These are phyloP conservation scores for Beta lomatogona DNA, from an alignment of 179 eudicot genomes.

Conservation along the genomic window DNA sequence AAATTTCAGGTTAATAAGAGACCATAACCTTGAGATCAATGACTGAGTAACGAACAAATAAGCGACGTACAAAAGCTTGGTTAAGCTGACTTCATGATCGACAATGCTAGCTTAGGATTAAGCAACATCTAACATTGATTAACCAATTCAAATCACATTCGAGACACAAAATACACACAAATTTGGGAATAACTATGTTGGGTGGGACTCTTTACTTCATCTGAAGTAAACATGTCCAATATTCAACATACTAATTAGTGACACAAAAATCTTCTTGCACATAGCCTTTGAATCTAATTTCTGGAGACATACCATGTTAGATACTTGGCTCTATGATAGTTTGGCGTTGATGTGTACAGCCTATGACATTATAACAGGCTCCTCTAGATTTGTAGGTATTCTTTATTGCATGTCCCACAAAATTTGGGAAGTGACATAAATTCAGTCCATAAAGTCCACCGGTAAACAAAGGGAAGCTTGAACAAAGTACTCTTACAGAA, in stretches of 20 bases:
- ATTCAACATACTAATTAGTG: background rate
- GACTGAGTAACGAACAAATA: no score
- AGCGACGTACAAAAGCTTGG: no score
- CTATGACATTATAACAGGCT: conserved; percentile 14
- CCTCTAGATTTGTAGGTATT: conserved; percentile 24
- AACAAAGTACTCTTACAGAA: conserved; percentile 22
- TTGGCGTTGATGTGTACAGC: conserved; percentile 20
- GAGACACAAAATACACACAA: no score
- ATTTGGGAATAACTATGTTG: no score
- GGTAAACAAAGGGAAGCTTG: conserved; percentile 17
- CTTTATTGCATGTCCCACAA: conserved; percentile 37
- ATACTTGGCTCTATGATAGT: background rate
- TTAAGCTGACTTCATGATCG: no score
- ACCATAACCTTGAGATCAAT: no score
- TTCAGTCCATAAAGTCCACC: conserved; percentile 29
- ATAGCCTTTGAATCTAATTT: background rate
- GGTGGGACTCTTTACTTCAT: background rate
- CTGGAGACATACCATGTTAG: background rate
- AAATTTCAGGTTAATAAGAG: no score
- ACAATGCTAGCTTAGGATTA: no score
- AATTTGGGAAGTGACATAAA: conserved; percentile 40
- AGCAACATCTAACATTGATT: no score
- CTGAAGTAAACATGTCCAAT: background rate
- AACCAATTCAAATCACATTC: no score
- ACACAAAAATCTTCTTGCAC: background rate